A percentile compares a stretch with the other conserved stretches of the same genome.
These are phyloP conservation scores for Brassica hybrid DNA, from an alignment of 441 rosid genomes.

Conservation along the genomic window DNA sequence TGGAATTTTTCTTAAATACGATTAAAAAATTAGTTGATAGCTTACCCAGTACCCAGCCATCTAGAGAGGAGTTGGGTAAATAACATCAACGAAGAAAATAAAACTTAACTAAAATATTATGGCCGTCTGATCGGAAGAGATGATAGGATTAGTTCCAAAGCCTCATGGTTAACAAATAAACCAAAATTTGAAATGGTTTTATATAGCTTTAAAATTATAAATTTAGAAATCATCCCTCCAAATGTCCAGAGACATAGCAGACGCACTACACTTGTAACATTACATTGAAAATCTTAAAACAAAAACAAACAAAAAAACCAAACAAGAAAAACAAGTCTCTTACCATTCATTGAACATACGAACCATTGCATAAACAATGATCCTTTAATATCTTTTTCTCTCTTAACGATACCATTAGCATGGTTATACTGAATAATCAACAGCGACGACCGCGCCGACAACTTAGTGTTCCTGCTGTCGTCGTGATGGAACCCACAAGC, in stretches of 20 bases:
- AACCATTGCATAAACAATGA: constrained; percentile 31
- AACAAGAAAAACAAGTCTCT: not conserved
- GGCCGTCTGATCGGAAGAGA: no score
- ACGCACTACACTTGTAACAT: constrained; percentile 26
- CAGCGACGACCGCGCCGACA: constrained; percentile 53
- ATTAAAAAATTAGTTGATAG: no score
- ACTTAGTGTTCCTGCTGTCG: constrained; percentile 55
- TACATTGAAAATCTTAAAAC: not conserved
- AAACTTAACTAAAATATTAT: no score
- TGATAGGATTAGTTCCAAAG: no score
- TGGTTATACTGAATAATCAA: constrained; percentile 11
- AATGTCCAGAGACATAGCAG: constrained; percentile 38
- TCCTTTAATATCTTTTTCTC: not conserved
- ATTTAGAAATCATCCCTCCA: constrained; percentile 14
- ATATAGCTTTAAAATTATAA: no score
- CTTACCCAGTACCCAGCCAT: no score
- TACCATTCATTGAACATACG: constrained; percentile 20
- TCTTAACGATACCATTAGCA: constrained; percentile 3
- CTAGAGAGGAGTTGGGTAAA: no score
- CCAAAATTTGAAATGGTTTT: no score
- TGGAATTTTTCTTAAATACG: no score
- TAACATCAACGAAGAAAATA: no score
- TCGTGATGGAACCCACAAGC: constrained; percentile 55
- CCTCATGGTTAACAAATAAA: no score
- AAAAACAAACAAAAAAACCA: not conserved